phyloP scores from a whole-genome alignment of 2,329 filamentous ascomycete species.

The Stagonosporopsis vannaccii region DNA sequence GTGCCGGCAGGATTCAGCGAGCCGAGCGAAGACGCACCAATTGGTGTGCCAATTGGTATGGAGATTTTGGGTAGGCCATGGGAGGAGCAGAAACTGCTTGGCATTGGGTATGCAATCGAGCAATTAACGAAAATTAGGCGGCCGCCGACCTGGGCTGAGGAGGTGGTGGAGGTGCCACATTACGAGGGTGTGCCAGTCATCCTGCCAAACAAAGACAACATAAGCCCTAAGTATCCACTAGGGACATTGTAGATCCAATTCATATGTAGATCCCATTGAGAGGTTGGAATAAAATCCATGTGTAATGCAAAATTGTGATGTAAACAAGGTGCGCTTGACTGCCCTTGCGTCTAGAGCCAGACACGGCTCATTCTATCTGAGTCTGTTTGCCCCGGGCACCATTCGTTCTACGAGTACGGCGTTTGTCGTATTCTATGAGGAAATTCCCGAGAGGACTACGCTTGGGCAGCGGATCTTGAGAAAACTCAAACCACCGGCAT shows the following conservation, averaged over 20 bases:
- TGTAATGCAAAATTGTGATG: not conserved
- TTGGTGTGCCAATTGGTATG: conserved; percentile 69
- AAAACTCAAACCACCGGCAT: not conserved
- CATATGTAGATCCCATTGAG: conserved; percentile 23
- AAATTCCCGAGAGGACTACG: not conserved
- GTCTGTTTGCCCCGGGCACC: not conserved
- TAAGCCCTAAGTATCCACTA: conserved; percentile 58
- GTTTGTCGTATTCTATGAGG: conserved; percentile 1
- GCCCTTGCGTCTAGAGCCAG: conserved; percentile 5
- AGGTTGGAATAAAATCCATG: not conserved
- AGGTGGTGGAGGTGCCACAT: conserved; percentile 47
- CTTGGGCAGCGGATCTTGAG: not conserved
- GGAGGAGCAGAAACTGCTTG: conserved; percentile 62
- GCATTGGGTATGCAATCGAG: conserved; percentile 62
- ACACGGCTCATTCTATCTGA: not conserved
- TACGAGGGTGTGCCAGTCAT: conserved; percentile 57
- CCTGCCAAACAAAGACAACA: conserved; percentile 52
- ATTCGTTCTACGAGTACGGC: not conserved
- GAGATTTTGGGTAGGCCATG: conserved; percentile 67
- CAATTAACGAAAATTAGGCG: conserved; percentile 55
- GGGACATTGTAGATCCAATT: conserved; percentile 46
- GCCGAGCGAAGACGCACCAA: conserved; percentile 57
- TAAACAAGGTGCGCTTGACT: not conserved
- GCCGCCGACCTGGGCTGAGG: conserved; percentile 56
- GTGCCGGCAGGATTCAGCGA: conserved; percentile 63